These are phyloP conservation scores for Rubroshorea leprosula DNA, from an alignment of 345 rosid genomes.

Conservation along the genomic window DNA sequence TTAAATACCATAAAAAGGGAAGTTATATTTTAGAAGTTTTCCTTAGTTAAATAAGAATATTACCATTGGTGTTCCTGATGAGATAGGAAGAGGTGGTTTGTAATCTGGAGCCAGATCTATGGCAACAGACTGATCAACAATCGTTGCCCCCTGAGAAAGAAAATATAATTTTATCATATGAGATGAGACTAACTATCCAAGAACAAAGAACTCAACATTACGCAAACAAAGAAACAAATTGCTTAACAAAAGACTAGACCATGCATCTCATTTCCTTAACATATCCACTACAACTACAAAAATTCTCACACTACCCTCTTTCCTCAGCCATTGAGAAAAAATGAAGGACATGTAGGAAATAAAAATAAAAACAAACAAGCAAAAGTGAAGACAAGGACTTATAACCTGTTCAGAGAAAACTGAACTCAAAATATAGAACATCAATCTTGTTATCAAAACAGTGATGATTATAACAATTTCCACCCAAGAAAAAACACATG, in stretches of 20 bases:
- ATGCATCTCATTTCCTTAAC: not conserved
- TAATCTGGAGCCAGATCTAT: conserved; percentile 66
- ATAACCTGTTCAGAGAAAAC: too few species aligned
- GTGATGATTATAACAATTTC: too few species aligned
- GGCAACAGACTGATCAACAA: conserved; percentile 67
- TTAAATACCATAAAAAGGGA: not conserved
- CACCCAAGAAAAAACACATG: not conserved
- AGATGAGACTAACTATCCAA: not conserved
- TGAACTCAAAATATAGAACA: too few species aligned
- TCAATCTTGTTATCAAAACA: too few species aligned
- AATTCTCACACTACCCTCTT: not conserved
- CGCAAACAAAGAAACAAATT: not conserved
- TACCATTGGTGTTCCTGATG: conserved; percentile 35
- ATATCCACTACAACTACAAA: not conserved
- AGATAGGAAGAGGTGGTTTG: conserved; percentile 44
- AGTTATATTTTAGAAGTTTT: conserved; percentile 2
- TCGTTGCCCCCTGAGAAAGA: conserved; percentile 68
- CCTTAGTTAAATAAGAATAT: conserved; percentile 16
- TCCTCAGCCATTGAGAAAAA: too few species aligned
- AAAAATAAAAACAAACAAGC: too few species aligned
- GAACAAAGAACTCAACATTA: not conserved
- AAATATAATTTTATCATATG: not conserved
- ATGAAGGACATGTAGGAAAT: too few species aligned
- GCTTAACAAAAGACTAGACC: not conserved
- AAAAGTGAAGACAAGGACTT: too few species aligned